Percentiles rank a stretch among this genome's conserved stretches.
Evolutionary conservation across 1,284 basidiomycete genomes (phyloP).

Genomic region (Sanghuangporus baumii): DNA sequence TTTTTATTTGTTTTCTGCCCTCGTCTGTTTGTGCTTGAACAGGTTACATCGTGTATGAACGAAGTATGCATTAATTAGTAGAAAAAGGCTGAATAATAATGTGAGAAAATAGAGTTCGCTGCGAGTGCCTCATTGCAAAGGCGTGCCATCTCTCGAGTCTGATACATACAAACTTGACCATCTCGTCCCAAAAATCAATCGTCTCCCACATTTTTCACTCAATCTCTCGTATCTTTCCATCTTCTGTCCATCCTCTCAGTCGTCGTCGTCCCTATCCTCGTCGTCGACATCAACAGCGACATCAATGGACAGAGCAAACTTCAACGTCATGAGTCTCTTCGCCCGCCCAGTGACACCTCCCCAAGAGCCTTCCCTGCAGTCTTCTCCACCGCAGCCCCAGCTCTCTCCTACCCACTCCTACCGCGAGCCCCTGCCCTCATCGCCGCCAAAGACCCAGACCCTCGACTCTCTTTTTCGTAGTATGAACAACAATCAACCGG

Average conservation of each 20-base stretch:
- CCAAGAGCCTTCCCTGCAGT: constrained; percentile 33
- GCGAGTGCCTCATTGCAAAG: constrained; percentile 1
- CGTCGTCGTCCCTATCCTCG: constrained; percentile 1
- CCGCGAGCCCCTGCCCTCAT: constrained; percentile 28
- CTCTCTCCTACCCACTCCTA: constrained; percentile 30
- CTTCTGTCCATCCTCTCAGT: not conserved
- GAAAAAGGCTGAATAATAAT: not conserved
- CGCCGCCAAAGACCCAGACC: constrained; percentile 36
- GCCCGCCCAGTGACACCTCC: constrained; percentile 45
- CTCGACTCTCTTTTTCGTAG: constrained; percentile 57
- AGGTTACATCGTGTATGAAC: not conserved
- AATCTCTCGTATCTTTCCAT: constrained; percentile 2
- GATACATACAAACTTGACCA: not conserved
- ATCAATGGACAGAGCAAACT: constrained; percentile 29
- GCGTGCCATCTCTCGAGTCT: not conserved
- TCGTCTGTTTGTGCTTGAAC: not conserved
- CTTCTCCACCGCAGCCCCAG: constrained; percentile 28
- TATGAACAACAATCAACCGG: constrained; percentile 28
- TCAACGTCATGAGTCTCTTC: constrained; percentile 46
- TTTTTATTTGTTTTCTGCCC: not conserved
- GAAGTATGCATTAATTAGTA: not conserved
- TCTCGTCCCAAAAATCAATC: not conserved
- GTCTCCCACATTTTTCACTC: not conserved
- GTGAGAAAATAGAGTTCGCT: not conserved
- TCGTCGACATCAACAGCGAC: constrained; percentile 19